These are phyloP conservation scores for Wickerhamomyces bisporus DNA, from an alignment of 805 yeast genomes.

Conservation along the genomic window DNA sequence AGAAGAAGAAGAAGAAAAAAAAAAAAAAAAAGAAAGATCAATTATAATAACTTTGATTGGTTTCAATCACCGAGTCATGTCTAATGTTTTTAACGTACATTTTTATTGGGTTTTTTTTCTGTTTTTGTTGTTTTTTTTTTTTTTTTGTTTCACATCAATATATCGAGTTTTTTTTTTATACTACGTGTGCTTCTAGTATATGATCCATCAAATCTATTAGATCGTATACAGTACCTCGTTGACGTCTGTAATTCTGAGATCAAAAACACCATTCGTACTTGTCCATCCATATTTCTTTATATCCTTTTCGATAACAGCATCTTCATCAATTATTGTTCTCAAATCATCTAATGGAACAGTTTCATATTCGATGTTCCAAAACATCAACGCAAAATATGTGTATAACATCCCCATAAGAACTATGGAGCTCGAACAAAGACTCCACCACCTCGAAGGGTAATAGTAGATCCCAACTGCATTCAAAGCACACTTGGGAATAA, in stretches of 20 bases:
- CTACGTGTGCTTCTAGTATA: too few relatives aligned
- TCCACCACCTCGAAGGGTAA: constrained; percentile 92
- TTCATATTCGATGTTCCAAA: constrained; percentile 72
- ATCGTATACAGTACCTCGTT: constrained; percentile 57
- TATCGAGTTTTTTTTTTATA: too few relatives aligned
- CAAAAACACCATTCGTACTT: constrained; percentile 83
- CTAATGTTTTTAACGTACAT: too few relatives aligned
- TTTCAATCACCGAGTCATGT: too few relatives aligned
- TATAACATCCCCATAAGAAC: constrained; percentile 68
- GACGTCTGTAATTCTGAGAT: constrained; percentile 68
- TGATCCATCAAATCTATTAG: neutral
- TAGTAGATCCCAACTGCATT: constrained; percentile 53
- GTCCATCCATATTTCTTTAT: constrained; percentile 38
- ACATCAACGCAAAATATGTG: constrained; percentile 61
- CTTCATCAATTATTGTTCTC: constrained; percentile 66
- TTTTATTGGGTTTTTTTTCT: too few relatives aligned
- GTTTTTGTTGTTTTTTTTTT: too few relatives aligned
- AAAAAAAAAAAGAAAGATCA: too few relatives aligned
- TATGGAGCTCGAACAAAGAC: constrained; percentile 69
- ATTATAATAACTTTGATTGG: too few relatives aligned
- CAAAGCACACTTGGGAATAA: constrained; percentile 57
- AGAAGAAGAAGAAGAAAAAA: too few relatives aligned
- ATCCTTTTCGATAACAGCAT: constrained; percentile 28
- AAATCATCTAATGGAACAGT: constrained; percentile 56
- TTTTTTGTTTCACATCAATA: too few relatives aligned